Percentiles rank a stretch among this genome's conserved stretches.
phyloP scores from a whole-genome alignment of 306 rosid genomes.

The Cicer pinnatifidum region DNA sequence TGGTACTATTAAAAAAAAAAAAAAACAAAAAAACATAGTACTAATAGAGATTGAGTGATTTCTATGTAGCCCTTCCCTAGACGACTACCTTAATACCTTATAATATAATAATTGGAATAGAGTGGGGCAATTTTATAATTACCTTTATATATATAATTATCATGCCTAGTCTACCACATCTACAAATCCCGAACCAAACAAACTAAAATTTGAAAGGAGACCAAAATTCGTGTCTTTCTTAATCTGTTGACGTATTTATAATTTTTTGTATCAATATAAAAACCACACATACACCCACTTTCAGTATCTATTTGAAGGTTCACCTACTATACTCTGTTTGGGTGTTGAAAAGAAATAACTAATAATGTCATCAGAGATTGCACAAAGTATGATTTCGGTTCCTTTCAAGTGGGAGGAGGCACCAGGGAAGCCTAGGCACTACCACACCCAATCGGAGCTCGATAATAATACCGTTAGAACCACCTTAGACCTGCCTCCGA shows the following conservation, averaged over 20 bases:
- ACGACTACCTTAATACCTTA: not conserved
- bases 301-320: not conserved
- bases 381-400: conserved; percentile 55
- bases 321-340: too few relatives aligned
- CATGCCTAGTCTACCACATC: not conserved
- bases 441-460: conserved; percentile 46
- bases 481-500: conserved; percentile 77
- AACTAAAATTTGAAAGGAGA: conserved; percentile 30
- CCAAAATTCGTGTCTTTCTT: conserved; percentile 50
- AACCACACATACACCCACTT: not conserved
- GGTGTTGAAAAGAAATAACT: not conserved
- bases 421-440: conserved; percentile 79
- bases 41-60: not conserved
- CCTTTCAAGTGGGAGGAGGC: conserved; percentile 97
- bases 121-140: not conserved
- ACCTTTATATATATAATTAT: not conserved
- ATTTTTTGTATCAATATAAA: conserved; percentile 23
- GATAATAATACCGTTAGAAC: conserved; percentile 26
- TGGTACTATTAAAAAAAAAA: too few relatives aligned
- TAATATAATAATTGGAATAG: not conserved
- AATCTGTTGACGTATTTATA: conserved; percentile 11
- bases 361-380: conserved; percentile 43
- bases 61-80: not conserved
- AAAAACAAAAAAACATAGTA: too few relatives aligned
- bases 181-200: conserved; percentile 35